Percentiles rank a stretch among this genome's conserved stretches.
Conservation (phyloP, 139 green algal genomes). For the Chlorella sorokiniana region DNA sequence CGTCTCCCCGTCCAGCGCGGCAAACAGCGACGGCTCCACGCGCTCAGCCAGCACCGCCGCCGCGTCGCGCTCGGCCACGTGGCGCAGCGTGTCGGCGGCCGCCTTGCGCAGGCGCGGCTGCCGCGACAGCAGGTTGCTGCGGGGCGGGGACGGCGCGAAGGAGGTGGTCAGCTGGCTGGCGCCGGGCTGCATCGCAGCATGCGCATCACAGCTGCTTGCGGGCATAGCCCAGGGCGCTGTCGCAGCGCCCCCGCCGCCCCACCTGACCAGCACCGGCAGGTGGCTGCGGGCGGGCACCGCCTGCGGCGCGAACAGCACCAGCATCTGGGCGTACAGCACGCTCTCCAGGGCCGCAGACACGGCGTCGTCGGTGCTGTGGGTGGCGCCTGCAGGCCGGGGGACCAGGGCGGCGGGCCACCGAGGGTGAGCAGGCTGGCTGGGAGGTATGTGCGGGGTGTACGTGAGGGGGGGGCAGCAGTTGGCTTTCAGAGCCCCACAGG, state of each 20-base stretch:
- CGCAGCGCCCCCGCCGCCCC: neutral
- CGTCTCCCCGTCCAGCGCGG: conserved; percentile 80
- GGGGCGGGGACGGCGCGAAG: neutral
- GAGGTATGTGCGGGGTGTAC: too few species aligned
- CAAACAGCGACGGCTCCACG: conserved; percentile 81
- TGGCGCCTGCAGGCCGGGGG: neutral
- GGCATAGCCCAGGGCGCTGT: too few species aligned
- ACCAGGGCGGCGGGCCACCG: too few species aligned
- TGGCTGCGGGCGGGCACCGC: conserved; percentile 71
- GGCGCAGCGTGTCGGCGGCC: conserved; percentile 84
- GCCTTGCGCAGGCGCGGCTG: conserved; percentile 80
- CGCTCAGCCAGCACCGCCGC: conserved; percentile 45
- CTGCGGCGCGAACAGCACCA: conserved; percentile 91
- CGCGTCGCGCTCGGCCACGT: conserved; percentile 84
- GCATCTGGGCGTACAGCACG: conserved; percentile 93
- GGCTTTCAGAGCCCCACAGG: too few species aligned
- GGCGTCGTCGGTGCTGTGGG: conserved; percentile 41
- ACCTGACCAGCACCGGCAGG: conserved; percentile 68
- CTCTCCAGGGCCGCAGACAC: conserved; percentile 66
- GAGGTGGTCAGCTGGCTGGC: neutral
- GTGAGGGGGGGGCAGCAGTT: too few species aligned
- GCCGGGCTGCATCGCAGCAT: neutral
- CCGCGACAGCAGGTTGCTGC: conserved; percentile 60
- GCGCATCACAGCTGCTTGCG: neutral
- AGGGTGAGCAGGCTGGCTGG: neutral